Evolutionary conservation across 2,329 filamentous ascomycete species (phyloP), one percentile per base, ranked within the genome.

Genomic region (Alternaria hordeiaustralica): DNA sequence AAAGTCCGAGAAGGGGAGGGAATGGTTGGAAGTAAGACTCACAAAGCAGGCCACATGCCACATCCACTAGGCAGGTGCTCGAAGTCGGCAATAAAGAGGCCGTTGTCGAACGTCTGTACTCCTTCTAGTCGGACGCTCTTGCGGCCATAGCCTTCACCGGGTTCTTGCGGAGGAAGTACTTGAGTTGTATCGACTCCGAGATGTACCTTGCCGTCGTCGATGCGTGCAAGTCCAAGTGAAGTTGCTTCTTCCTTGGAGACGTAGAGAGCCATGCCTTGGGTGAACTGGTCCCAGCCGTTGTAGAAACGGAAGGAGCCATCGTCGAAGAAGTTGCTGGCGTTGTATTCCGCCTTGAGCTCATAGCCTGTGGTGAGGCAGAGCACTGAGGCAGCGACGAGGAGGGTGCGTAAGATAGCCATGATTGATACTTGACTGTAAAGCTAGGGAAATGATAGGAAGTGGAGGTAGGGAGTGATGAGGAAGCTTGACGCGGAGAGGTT

Each of bases 41-140:
- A 75, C 67, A 76, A 76, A n/a, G 75, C 68, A 25, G 75, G 76
- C 75, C 76, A 78, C 46, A 69, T 67, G 13, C 76, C 76, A 55
- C 76, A 78, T 1, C 55, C 65, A 8, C 62, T 70, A 12, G 76
- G 75, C 36, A 78, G 64, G 56, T 78, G 75, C 3, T 61, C 68
- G 30, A 78, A 72, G 56, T 78, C 74, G 9, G 65, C 68, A 30
- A 78, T 70, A 51, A 77, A 58, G 13, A 78, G 64, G 9, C 71
- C 75, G 33, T 64, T 64, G 53, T 71, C 70, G 36, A 71, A 75
- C 2, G 62, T 64, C 15, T 68, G 61, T 10, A 68, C 68, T 47
- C 66, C 69, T 43, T 68, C 64, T 6, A 76, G 59, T n/a, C 74
- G 67, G 3, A 77, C 53, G 54, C 68, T 73, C 45, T 68, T 64